A percentile compares a stretch with the other conserved stretches of the same genome.
phyloP scores from a whole-genome alignment of 164 flowering plant genomes.

The Vitis rotundifolia region DNA sequence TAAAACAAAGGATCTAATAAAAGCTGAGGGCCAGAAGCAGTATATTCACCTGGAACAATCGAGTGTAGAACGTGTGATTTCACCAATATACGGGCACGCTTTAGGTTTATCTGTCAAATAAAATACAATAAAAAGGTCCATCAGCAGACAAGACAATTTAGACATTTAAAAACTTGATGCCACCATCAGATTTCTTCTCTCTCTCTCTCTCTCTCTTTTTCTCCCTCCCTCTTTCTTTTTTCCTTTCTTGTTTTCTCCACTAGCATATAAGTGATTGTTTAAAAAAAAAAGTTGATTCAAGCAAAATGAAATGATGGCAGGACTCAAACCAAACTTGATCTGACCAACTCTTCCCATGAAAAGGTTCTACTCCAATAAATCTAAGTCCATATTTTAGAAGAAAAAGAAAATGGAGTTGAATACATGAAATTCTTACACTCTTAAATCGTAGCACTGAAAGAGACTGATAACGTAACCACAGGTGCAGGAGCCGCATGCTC shows the following conservation, averaged over 20 bases:
- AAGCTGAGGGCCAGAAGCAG: neutral
- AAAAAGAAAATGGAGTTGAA: neutral
- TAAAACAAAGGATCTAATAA: neutral
- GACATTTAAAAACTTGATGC: slow-evolving; percentile 3
- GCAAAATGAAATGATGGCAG: too few species aligned
- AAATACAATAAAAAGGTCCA: neutral
- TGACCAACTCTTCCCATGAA: neutral
- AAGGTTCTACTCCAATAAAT: neutral
- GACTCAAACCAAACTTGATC: neutral
- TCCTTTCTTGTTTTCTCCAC: neutral
- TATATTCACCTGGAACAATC: slow-evolving; percentile 57
- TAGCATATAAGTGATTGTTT: too few species aligned
- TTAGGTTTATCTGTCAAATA: slow-evolving; percentile 75
- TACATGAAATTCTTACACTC: slow-evolving; percentile 47
- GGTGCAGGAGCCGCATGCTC: slow-evolving; percentile 75
- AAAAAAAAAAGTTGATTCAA: too few species aligned
- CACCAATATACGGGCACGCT: slow-evolving; percentile 85
- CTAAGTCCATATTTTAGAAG: too few species aligned
- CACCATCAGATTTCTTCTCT: neutral
- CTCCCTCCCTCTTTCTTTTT: too few species aligned
- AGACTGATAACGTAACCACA: slow-evolving; percentile 85
- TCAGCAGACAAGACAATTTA: neutral
- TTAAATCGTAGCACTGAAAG: slow-evolving; percentile 75
- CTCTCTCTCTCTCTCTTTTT: neutral
- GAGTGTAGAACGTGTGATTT: slow-evolving; percentile 61